A percentile compares a stretch with the other conserved stretches of the same genome.
phyloP scores from a whole-genome alignment of 169 alveolate species.

The Eimeria acervulina region DNA sequence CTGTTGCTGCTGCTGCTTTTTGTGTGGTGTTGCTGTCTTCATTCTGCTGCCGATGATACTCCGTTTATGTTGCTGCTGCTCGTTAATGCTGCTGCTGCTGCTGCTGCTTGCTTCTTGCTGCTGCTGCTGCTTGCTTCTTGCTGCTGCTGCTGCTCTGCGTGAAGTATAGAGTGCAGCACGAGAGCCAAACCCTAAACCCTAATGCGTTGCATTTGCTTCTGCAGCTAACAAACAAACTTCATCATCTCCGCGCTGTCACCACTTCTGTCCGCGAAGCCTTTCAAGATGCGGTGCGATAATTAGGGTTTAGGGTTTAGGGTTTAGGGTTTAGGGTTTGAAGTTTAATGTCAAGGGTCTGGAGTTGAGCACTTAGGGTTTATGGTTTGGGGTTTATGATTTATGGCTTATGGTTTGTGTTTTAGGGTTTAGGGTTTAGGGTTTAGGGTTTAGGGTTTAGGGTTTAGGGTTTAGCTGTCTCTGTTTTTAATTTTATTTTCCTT shows the following conservation, averaged over 20 bases:
- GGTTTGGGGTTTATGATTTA: neutral
- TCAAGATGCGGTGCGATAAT: conserved; percentile 82
- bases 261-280: conserved; percentile 86
- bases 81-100: neutral
- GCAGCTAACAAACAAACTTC: conserved; percentile 85
- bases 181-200: conserved; percentile 76
- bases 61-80: neutral
- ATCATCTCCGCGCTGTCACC: conserved; percentile 85
- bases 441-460: no score
- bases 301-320: neutral
- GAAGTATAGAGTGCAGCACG: neutral
- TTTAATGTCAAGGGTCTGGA: neutral
- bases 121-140: no score
- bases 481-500: neutral
- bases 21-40: neutral
- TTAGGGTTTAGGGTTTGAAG: neutral
- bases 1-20: neutral
- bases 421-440: neutral
- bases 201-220: no score
- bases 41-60: neutral
- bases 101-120: no score
- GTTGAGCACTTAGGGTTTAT: neutral
- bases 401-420: neutral
- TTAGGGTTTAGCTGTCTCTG: no score
- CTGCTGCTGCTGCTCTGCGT: neutral